Percentiles rank a stretch among this genome's conserved stretches.
Conservation (phyloP, 2,329 filamentous ascomycete genomes). For the Aspergillus sp. region DNA sequence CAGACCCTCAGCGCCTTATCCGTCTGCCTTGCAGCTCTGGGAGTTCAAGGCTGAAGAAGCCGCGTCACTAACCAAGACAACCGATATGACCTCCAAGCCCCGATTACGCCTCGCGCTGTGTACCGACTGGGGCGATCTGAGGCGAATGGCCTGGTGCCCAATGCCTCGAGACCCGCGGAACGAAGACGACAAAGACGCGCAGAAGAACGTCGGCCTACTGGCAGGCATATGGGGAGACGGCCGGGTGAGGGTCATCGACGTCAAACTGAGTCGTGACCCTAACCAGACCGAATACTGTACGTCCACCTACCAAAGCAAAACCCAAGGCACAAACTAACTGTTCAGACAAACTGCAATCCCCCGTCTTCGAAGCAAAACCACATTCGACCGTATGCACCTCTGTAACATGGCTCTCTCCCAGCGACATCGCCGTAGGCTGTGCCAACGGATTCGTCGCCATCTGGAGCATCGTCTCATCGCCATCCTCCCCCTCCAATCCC, state of each 20-base stretch:
- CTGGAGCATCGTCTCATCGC: constrained; percentile 48
- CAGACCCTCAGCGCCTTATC: constrained; percentile 50
- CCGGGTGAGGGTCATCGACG: constrained; percentile 55
- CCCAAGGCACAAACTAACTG: not conserved
- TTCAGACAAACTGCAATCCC: constrained; percentile 46
- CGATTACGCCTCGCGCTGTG: constrained; percentile 55
- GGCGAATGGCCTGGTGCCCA: constrained; percentile 60
- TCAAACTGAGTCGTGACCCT: constrained; percentile 40
- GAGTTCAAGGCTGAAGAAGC: constrained; percentile 48
- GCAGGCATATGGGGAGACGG: constrained; percentile 63
- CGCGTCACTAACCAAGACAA: constrained; percentile 33
- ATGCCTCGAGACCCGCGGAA: constrained; percentile 38
- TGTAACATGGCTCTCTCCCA: constrained; percentile 59
- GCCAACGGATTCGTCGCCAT: constrained; percentile 60
- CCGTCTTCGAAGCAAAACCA: constrained; percentile 54
- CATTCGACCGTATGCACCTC: constrained; percentile 58
- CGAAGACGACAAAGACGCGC: constrained; percentile 32
- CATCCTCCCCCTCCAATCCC: constrained; percentile 19
- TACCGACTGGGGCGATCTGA: constrained; percentile 59
- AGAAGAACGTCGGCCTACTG: constrained; percentile 53
- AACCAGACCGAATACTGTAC: constrained; percentile 37
- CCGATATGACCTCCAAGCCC: constrained; percentile 50
- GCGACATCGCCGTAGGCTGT: constrained; percentile 57
- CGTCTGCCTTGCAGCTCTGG: constrained; percentile 62
- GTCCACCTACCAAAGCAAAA: constrained; percentile 6